Evolutionary conservation across 768 basidiomycete genomes (phyloP).

Genomic region (Leucosporidium scottii): DNA sequence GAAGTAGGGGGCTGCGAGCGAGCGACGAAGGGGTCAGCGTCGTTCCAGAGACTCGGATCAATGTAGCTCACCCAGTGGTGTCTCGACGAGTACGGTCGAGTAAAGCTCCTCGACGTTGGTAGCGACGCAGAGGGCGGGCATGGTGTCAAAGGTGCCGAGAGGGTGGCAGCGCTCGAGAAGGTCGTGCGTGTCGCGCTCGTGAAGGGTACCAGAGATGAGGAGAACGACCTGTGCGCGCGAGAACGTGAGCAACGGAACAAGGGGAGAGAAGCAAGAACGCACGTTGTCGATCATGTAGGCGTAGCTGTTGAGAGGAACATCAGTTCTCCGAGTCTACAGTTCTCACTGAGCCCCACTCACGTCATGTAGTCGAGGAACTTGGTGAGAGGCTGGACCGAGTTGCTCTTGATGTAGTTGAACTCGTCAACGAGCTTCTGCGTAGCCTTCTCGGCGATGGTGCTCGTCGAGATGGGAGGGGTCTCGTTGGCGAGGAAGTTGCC

Average conservation of each 20-base stretch:
- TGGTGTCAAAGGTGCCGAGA: constrained; percentile 91
- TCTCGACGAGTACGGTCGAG: constrained; percentile 93
- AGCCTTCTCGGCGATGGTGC: constrained; percentile 93
- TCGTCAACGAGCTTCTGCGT: constrained; percentile 93
- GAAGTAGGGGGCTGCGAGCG: constrained; percentile 76
- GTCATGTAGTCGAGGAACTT: constrained; percentile 98
- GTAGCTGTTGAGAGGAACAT: constrained; percentile 61
- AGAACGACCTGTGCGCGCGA: constrained; percentile 57
- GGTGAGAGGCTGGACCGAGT: constrained; percentile 80
- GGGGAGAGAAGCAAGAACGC: background rate
- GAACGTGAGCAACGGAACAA: background rate
- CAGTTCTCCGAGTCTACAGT: no score
- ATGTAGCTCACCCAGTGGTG: constrained; percentile 73
- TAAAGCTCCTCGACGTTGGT: constrained; percentile 98
- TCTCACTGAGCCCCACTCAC: constrained; percentile 61
- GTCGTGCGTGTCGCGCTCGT: constrained; percentile 95
- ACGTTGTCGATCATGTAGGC: constrained; percentile 98
- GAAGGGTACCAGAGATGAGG: constrained; percentile 91
- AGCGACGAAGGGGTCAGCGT: background rate
- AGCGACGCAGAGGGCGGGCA: constrained; percentile 98
- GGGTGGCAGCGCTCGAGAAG: constrained; percentile 94
- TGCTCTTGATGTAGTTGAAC: constrained; percentile 86
- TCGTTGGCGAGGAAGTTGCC: constrained; percentile 98
- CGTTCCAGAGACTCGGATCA: background rate
- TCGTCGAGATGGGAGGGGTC: constrained; percentile 74